Evolutionary conservation across 805 yeast genomes (phyloP).

Genomic region (Danielozyma ontarioensis): DNA sequence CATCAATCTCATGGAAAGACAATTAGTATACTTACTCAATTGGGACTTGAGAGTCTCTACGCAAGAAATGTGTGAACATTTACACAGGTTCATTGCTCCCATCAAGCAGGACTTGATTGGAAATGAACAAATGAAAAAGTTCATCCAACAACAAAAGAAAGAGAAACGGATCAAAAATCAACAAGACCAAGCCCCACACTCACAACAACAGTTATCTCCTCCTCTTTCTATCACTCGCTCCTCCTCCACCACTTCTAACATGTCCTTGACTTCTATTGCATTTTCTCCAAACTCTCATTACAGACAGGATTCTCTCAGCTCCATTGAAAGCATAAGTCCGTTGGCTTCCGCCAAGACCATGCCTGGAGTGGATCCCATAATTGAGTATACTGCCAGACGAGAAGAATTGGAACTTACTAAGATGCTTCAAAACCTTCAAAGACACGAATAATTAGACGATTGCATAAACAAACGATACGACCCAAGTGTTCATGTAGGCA

Average conservation of each 20-base stretch:
- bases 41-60: constrained; percentile 58
- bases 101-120: constrained; percentile 38
- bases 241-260: background rate
- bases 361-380: constrained; percentile 7
- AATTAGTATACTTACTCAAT: constrained; percentile 58
- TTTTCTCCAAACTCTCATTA: constrained; percentile 7
- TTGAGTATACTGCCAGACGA: constrained; percentile 9
- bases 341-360: no score
- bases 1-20: constrained; percentile 77
- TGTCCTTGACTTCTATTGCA: background rate
- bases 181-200: constrained; percentile 7
- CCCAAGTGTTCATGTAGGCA: no score
- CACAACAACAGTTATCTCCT: constrained; percentile 2
- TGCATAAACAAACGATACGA: no score
- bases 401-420: constrained; percentile 10
- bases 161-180: constrained; percentile 8
- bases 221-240: background rate
- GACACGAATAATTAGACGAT: background rate
- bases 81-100: constrained; percentile 47
- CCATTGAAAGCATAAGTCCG: background rate
- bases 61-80: constrained; percentile 37
- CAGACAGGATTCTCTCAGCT: constrained; percentile 15
- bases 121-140: constrained; percentile 28
- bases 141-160: constrained; percentile 20
- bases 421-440: constrained; percentile 9